A percentile compares a stretch with the other conserved stretches of the same genome.
Conservation (phyloP, 495 filamentous ascomycete genomes). For the Tuber calosporum region DNA sequence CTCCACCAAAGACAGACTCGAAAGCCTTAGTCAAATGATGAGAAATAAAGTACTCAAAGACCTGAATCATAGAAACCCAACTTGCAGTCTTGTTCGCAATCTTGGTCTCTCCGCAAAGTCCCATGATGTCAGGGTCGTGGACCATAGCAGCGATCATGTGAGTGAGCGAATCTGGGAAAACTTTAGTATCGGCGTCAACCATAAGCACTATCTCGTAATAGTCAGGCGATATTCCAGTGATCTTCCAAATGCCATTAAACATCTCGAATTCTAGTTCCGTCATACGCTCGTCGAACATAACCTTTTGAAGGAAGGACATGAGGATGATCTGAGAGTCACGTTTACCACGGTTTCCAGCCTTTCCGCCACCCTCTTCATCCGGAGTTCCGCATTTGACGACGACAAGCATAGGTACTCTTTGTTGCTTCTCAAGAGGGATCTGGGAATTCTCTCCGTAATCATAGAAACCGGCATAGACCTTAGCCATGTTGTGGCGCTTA, state of each 20-base stretch:
- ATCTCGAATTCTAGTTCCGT: constrained; percentile 99
- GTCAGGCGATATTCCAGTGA: constrained; percentile 94
- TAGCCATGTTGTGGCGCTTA: constrained; percentile 98
- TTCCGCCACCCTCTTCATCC: constrained; percentile 68
- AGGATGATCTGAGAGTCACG: constrained; percentile 97
- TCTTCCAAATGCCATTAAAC: constrained; percentile 98
- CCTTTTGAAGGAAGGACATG: constrained; percentile 99
- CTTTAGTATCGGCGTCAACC: constrained; percentile 98
- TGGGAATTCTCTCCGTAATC: constrained; percentile 78
- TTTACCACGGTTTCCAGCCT: constrained; percentile 96
- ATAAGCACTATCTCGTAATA: constrained; percentile 96
- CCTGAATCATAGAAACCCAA: constrained; percentile 98
- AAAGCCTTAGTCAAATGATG: constrained; percentile 96
- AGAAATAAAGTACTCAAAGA: constrained; percentile 99
- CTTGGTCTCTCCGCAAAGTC: constrained; percentile 96
- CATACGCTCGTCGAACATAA: constrained; percentile 99
- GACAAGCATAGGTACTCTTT: constrained; percentile 98
- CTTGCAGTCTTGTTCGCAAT: constrained; percentile 94
- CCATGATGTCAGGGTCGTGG: constrained; percentile 98
- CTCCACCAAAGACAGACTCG: constrained; percentile 97
- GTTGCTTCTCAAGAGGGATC: constrained; percentile 79
- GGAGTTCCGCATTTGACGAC: constrained; percentile 94
- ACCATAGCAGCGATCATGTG: constrained; percentile 99
- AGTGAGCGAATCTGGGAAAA: constrained; percentile 94
- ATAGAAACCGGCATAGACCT: constrained; percentile 96